phyloP scores from a whole-genome alignment of 2,329 filamentous ascomycete genomes.

The Anisogramma anomala region DNA sequence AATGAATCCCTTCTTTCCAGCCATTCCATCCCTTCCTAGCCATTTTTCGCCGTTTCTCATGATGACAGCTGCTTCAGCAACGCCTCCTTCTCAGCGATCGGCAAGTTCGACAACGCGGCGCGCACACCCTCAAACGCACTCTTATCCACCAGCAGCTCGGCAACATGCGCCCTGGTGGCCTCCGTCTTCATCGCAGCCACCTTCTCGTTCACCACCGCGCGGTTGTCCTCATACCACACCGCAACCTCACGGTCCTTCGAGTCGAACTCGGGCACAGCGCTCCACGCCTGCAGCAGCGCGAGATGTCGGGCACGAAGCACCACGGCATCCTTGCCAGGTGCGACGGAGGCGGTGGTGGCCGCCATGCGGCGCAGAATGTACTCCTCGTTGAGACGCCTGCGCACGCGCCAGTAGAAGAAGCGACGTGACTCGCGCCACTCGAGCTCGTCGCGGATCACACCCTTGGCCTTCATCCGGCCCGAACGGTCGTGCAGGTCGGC shows the following conservation, averaged over 20 bases:
- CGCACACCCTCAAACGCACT: constrained; percentile 57
- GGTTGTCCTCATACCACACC: constrained; percentile 92
- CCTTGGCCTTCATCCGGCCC: constrained; percentile 97
- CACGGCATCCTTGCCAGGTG: constrained; percentile 32
- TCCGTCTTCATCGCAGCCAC: constrained; percentile 74
- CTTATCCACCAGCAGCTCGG: constrained; percentile 39
- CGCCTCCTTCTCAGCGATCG: constrained; percentile 57
- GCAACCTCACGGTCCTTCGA: constrained; percentile 73
- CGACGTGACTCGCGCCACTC: constrained; percentile 81
- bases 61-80: constrained; percentile 30
- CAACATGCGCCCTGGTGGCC: constrained; percentile 24
- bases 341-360: constrained; percentile 26
- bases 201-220: constrained; percentile 70
- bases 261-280: constrained; percentile 63
- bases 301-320: constrained; percentile 55
- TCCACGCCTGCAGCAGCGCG: constrained; percentile 72
- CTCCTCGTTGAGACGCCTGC: constrained; percentile 93
- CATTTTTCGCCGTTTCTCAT: no score
- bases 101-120: constrained; percentile 55
- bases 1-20: background rate
- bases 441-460: constrained; percentile 72
- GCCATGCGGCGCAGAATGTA: constrained; percentile 87
- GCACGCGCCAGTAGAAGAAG: constrained; percentile 99
- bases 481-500: constrained; percentile 94
- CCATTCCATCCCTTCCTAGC: no score